Evolutionary conservation across 495 filamentous ascomycete genomes (phyloP).

Genomic region (Astrothelium macrocarpum): DNA sequence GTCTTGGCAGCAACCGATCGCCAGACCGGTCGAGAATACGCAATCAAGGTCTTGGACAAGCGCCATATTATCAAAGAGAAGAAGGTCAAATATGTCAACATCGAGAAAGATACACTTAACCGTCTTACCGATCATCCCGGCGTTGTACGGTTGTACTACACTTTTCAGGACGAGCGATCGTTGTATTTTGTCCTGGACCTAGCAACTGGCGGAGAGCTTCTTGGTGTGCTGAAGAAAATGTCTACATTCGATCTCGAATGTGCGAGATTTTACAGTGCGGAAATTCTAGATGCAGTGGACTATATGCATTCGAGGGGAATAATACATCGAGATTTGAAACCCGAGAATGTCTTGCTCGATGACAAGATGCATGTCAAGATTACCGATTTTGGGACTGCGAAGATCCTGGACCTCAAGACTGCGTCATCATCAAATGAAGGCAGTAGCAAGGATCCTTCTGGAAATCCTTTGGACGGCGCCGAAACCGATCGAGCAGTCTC

Average conservation of each 20-base stretch:
- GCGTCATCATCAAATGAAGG: not conserved
- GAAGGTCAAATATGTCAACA: slow-evolving; percentile 99
- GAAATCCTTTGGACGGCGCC: slow-evolving; percentile 44
- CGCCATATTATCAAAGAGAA: slow-evolving; percentile 99
- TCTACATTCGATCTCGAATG: slow-evolving; percentile 94
- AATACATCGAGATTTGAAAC: slow-evolving; percentile 95
- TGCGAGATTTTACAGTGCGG: slow-evolving; percentile 85
- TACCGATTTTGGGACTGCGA: slow-evolving; percentile 97
- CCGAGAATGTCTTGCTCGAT: slow-evolving; percentile 93
- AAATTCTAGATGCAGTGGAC: slow-evolving; percentile 93
- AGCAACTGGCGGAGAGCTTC: slow-evolving; percentile 81
- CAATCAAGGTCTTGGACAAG: slow-evolving; percentile 97
- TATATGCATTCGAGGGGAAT: slow-evolving; percentile 97
- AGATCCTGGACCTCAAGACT: slow-evolving; percentile 57
- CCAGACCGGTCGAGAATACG: slow-evolving; percentile 91
- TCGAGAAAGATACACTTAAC: slow-evolving; percentile 97
- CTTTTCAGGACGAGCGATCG: slow-evolving; percentile 93
- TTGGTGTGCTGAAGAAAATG: slow-evolving; percentile 89
- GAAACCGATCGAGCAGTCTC: slow-evolving; percentile 74
- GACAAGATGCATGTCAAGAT: slow-evolving; percentile 97
- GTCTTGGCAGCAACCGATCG: slow-evolving; percentile 91
- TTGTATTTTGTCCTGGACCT: slow-evolving; percentile 96
- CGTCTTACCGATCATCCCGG: slow-evolving; percentile 93
- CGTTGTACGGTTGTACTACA: slow-evolving; percentile 95
- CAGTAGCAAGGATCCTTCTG: slow-evolving; percentile 10